These are phyloP conservation scores for Gossypium davidsonii DNA, from an alignment of 441 rosid genomes.

Conservation along the genomic window DNA sequence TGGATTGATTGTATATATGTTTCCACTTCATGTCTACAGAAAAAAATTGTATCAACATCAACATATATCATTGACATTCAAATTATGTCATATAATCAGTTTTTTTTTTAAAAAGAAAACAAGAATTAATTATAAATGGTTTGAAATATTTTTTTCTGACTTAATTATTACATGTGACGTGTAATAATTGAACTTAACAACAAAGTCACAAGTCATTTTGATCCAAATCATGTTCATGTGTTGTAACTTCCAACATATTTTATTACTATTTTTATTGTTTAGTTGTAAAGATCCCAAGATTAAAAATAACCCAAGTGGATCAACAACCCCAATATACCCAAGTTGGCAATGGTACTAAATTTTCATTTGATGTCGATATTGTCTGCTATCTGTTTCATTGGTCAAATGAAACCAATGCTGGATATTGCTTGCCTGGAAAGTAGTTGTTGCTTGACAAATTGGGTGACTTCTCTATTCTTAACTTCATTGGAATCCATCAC, in stretches of 20 bases:
- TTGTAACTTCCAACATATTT: background rate
- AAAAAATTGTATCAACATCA: background rate
- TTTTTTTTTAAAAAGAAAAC: too few species aligned
- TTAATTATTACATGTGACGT: too few species aligned
- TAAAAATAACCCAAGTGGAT: background rate
- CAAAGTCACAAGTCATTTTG: background rate
- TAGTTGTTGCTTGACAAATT: background rate
- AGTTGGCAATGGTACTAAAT: background rate
- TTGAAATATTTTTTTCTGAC: too few species aligned
- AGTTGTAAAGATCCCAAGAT: background rate
- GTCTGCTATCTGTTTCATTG: background rate
- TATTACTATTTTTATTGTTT: background rate
- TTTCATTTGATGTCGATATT: background rate
- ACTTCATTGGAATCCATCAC: background rate
- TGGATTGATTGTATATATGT: background rate
- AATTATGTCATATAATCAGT: background rate
- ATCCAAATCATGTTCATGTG: background rate
- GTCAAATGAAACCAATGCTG: background rate
- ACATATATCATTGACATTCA: background rate
- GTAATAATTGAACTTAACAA: too few species aligned
- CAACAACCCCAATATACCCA: background rate
- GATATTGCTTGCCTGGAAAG: background rate
- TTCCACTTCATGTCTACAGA: background rate
- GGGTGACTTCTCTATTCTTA: background rate
- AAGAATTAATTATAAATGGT: too few species aligned